Evolutionary conservation across 2,329 filamentous ascomycete genomes (phyloP).

Genomic region (Monosporascus sp.): DNA sequence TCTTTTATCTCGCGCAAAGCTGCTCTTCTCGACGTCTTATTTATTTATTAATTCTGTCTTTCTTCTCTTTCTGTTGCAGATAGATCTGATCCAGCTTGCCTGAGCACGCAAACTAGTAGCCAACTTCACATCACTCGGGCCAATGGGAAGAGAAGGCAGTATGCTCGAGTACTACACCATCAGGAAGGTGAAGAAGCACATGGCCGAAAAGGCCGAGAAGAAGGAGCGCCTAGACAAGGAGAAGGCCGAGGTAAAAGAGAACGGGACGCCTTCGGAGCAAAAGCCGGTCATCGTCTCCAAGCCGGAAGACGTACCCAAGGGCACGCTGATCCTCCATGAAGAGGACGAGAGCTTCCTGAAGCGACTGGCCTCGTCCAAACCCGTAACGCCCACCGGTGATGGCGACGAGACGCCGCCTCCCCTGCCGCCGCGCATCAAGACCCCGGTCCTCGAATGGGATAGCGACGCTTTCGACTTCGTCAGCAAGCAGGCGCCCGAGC

Average conservation of each 20-base stretch:
- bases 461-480: slow-evolving; percentile 34
- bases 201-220: slow-evolving; percentile 40
- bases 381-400: slow-evolving; percentile 25
- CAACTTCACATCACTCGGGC: too few species aligned
- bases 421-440: slow-evolving; percentile 49
- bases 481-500: slow-evolving; percentile 14
- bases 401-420: slow-evolving; percentile 44
- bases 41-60: background rate
- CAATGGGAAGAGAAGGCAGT: background rate
- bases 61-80: background rate
- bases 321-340: slow-evolving; percentile 43
- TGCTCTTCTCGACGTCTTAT: background rate
- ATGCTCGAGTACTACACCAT: slow-evolving; percentile 62
- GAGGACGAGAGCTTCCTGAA: slow-evolving; percentile 57
- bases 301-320: slow-evolving; percentile 18
- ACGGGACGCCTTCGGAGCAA: slow-evolving; percentile 10
- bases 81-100: too few species aligned
- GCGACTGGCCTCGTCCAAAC: slow-evolving; percentile 39
- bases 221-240: slow-evolving; percentile 19
- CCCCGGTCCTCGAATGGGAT: slow-evolving; percentile 46
- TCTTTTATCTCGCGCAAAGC: background rate
- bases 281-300: slow-evolving; percentile 22
- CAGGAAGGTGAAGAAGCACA: slow-evolving; percentile 59
- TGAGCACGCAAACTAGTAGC: too few species aligned
- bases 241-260: slow-evolving; percentile 23